Conservation (phyloP, 768 basidiomycete species). For the Trametes sanguinea region DNA sequence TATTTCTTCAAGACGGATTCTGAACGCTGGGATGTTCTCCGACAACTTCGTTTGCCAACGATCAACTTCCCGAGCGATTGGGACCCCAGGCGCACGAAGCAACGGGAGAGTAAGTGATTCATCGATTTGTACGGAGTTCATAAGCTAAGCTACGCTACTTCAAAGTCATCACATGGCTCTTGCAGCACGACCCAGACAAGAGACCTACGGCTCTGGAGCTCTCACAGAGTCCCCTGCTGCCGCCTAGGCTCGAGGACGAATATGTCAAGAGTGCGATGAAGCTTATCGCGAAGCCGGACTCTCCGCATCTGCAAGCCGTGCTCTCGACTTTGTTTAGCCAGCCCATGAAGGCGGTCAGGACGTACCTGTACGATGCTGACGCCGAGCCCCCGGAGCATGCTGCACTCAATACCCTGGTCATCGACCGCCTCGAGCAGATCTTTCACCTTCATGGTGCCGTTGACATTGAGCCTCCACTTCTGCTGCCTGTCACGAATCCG, state of each 20-base stretch:
- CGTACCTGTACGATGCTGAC: conserved; percentile 75
- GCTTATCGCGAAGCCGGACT: conserved; percentile 82
- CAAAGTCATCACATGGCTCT: conserved; percentile 75
- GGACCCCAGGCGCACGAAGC: conserved; percentile 59
- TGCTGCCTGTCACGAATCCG: conserved; percentile 68
- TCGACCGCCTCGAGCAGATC: conserved; percentile 72
- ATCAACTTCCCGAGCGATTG: conserved; percentile 80
- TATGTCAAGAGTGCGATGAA: conserved; percentile 79
- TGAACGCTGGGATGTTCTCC: conserved; percentile 83
- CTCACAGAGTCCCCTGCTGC: conserved; percentile 75
- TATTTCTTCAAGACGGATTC: conserved; percentile 77
- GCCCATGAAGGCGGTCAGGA: conserved; percentile 61
- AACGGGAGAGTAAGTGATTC: conserved; percentile 63
- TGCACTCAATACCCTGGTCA: conserved; percentile 70
- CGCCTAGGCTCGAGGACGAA: conserved; percentile 78
- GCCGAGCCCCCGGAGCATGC: conserved; percentile 69
- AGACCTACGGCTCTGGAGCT: conserved; percentile 85
- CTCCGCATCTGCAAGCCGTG: conserved; percentile 77
- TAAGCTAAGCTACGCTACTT: neutral
- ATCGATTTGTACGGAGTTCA: neutral
- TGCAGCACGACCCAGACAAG: conserved; percentile 77
- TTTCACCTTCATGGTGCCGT: conserved; percentile 91
- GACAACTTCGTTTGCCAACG: conserved; percentile 69
- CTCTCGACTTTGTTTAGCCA: conserved; percentile 79
- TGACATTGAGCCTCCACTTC: conserved; percentile 81